Conservation (phyloP, 371 early-diverging fungal species). For the Parasitella parasitica region DNA sequence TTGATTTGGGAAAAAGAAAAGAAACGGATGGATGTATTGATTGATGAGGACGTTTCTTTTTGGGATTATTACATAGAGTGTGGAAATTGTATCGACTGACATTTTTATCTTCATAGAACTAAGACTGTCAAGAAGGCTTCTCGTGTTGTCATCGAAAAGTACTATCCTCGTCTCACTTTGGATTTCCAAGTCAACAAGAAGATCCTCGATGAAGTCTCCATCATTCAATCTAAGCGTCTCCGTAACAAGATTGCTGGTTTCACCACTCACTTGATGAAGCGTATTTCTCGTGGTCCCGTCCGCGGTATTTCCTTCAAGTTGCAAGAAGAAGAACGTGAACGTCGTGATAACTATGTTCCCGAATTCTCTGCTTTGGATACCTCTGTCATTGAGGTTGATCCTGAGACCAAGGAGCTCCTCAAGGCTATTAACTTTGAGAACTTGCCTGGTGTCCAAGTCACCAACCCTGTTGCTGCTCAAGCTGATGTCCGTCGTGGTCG, state of each 20-base stretch:
- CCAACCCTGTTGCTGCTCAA: conserved; percentile 44
- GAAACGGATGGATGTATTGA: conserved; percentile 10
- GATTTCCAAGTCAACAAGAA: conserved; percentile 99
- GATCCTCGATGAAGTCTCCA: conserved; percentile 97
- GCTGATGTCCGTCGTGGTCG: conserved; percentile 33
- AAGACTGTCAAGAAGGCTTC: conserved; percentile 99
- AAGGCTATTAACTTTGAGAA: conserved; percentile 94
- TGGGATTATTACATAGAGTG: background rate
- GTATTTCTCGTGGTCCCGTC: conserved; percentile 98
- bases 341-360: conserved; percentile 99
- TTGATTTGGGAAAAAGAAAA: background rate
- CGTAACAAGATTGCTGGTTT: conserved; percentile 99
- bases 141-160: conserved; percentile 99
- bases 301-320: conserved; percentile 99
- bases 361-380: conserved; percentile 97
- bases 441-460: conserved; percentile 69
- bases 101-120: conserved; percentile 59
- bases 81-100: background rate
- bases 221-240: conserved; percentile 98
- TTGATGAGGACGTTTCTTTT: background rate
- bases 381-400: conserved; percentile 93
- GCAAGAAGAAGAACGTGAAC: conserved; percentile 99
- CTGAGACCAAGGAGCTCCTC: conserved; percentile 89
- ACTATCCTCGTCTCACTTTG: conserved; percentile 98
- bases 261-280: conserved; percentile 99